Conservation (phyloP, 495 filamentous ascomycete species). For the Penicillium manginii region DNA sequence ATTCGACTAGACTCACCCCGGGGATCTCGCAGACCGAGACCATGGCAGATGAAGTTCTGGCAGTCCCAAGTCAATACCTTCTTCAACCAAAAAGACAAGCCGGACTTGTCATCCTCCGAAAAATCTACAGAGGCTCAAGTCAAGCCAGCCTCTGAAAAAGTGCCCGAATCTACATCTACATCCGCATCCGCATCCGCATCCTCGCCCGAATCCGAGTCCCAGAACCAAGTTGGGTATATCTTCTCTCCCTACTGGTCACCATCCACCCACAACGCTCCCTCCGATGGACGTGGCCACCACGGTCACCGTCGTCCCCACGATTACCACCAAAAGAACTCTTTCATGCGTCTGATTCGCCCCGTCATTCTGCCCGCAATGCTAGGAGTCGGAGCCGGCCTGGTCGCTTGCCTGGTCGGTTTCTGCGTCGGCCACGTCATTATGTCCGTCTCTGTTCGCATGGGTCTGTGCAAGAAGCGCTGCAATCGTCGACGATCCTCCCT, state of each 20-base stretch:
- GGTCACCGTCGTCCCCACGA: constrained; percentile 16
- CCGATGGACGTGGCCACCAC: constrained; percentile 9
- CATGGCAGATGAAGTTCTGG: constrained; percentile 35
- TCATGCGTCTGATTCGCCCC: constrained; percentile 33
- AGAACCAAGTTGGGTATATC: constrained; percentile 14
- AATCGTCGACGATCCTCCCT: background rate
- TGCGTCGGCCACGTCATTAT: constrained; percentile 41
- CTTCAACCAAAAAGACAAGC: constrained; percentile 14
- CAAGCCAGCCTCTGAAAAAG: background rate
- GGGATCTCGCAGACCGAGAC: constrained; percentile 4
- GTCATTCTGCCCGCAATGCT: constrained; percentile 43
- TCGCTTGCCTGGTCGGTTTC: constrained; percentile 47
- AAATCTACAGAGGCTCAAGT: background rate
- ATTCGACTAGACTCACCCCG: constrained; percentile 19
- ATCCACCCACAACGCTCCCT: background rate
- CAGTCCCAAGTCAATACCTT: constrained; percentile 21
- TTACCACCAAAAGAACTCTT: constrained; percentile 25
- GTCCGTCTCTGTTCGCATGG: constrained; percentile 31
- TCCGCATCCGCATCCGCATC: too few species aligned
- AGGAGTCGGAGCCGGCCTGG: constrained; percentile 42
- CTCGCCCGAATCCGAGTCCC: too few species aligned
- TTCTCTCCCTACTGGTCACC: constrained; percentile 28
- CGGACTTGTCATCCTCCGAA: background rate
- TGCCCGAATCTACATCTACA: constrained; percentile 6
- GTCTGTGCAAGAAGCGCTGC: constrained; percentile 9